Evolutionary conservation across 2,329 filamentous ascomycete genomes (phyloP).

Genomic region (Thermothelomyces thermophilus): DNA sequence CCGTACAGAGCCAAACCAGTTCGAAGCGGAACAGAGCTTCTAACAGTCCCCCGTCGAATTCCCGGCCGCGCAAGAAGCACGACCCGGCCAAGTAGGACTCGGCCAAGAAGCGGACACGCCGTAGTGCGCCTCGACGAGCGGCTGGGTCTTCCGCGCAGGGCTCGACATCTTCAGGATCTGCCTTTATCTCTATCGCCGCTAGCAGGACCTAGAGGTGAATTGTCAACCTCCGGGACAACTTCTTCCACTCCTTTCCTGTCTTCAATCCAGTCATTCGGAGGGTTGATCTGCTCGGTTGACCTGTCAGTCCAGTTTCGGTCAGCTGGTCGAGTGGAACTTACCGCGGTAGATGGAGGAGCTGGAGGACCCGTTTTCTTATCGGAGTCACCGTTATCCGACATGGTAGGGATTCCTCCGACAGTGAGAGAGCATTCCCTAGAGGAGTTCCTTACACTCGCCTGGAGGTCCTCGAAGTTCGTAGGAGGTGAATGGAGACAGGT

Average conservation of each 20-base stretch:
- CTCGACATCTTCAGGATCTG: conserved; percentile 11
- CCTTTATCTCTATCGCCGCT: not conserved
- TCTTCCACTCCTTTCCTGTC: not conserved
- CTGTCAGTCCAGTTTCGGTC: not conserved
- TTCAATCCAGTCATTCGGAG: not conserved
- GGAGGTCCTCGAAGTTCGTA: not conserved
- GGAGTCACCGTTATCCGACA: not conserved
- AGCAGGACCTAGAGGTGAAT: not conserved
- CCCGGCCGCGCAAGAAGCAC: conserved; percentile 12
- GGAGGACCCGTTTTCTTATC: not conserved
- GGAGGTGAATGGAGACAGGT: not conserved
- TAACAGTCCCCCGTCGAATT: conserved; percentile 14
- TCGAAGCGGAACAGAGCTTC: conserved; percentile 16
- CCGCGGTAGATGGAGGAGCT: no score
- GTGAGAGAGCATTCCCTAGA: not conserved
- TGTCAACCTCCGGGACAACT: not conserved
- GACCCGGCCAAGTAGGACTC: conserved; percentile 11
- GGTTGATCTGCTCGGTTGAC: not conserved
- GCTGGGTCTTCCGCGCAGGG: conserved; percentile 8
- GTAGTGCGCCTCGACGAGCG: conserved; percentile 11
- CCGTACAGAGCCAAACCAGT: conserved; percentile 11
- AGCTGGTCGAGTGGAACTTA: not conserved
- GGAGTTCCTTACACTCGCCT: not conserved
- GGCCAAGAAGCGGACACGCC: conserved; percentile 10
- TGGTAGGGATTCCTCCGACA: not conserved